A percentile compares a stretch with the other conserved stretches of the same genome.
Conservation (phyloP, 2,329 filamentous ascomycete genomes). For the Cladosporium sphaerospermum region DNA sequence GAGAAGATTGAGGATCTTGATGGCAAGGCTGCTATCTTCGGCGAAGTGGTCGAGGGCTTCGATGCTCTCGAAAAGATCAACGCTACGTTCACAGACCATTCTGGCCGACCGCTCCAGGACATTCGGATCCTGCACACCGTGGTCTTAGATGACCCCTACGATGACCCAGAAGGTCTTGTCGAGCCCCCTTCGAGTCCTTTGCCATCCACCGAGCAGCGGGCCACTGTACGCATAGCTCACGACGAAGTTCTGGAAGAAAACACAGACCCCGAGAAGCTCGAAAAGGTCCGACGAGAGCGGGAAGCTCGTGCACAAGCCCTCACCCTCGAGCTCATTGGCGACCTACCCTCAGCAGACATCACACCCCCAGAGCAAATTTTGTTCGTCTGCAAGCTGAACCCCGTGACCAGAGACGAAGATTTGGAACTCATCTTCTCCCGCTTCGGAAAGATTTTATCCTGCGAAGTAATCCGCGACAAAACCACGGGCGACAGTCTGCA, state of each 20-base stretch:
- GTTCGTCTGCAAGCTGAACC: conserved; percentile 98
- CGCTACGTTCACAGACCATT: conserved; percentile 76
- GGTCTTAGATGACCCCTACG: conserved; percentile 84
- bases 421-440: conserved; percentile 93
- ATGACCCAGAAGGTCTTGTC: conserved; percentile 69
- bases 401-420: conserved; percentile 90
- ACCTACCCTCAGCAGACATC: conserved; percentile 94
- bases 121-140: conserved; percentile 92
- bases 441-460: conserved; percentile 90
- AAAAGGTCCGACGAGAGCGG: conserved; percentile 74
- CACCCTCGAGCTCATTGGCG: conserved; percentile 95
- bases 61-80: conserved; percentile 93
- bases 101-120: conserved; percentile 82
- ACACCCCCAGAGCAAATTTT: conserved; percentile 95
- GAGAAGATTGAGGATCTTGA: conserved; percentile 87
- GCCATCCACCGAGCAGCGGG: conserved; percentile 77
- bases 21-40: conserved; percentile 90
- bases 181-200: conserved; percentile 75
- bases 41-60: conserved; percentile 91
- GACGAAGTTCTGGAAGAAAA: conserved; percentile 76
- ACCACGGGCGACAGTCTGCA: conserved; percentile 92
- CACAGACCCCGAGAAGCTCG: conserved; percentile 71
- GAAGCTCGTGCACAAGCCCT: conserved; percentile 91
- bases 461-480: conserved; percentile 90
- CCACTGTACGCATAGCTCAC: conserved; percentile 85